These are phyloP conservation scores for Mycosphaerelloides madeirae DNA, from an alignment of 2,329 filamentous ascomycete species.

Conservation along the genomic window DNA sequence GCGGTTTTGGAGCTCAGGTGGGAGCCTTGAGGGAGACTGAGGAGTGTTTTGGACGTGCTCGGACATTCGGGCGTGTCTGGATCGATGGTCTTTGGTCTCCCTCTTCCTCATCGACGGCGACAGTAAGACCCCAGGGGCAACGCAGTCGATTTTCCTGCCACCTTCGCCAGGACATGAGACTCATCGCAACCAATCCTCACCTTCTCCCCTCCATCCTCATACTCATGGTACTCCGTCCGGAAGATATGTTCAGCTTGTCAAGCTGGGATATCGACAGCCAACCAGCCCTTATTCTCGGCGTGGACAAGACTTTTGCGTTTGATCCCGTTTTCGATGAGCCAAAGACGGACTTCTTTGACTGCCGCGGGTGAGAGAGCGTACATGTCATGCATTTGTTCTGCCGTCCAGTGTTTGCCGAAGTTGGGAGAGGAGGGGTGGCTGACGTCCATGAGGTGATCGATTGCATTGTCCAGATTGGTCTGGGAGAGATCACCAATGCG, in stretches of 20 bases:
- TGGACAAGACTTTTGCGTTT: neutral
- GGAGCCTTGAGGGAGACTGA: neutral
- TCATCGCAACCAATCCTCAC: constrained; percentile 38
- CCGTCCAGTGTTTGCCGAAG: constrained; percentile 28
- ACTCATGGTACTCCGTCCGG: constrained; percentile 36
- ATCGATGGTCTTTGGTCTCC: too few relatives aligned
- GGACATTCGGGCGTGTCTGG: too few relatives aligned
- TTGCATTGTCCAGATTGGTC: constrained; percentile 17
- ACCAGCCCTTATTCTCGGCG: constrained; percentile 28
- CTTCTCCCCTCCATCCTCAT: constrained; percentile 21
- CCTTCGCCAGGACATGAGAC: constrained; percentile 34
- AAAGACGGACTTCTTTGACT: neutral
- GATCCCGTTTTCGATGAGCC: neutral
- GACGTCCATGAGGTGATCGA: constrained; percentile 17
- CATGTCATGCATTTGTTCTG: constrained; percentile 23
- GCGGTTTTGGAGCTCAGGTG: constrained; percentile 39
- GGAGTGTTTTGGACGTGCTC: neutral
- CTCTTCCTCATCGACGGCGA: constrained; percentile 12
- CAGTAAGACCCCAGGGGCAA: constrained; percentile 49
- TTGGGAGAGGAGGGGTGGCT: constrained; percentile 26
- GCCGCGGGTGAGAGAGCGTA: too few relatives aligned
- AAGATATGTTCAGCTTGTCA: constrained; percentile 36
- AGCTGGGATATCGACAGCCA: constrained; percentile 38
- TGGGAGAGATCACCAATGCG: constrained; percentile 23
- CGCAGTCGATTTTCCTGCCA: constrained; percentile 51